Evolutionary conservation across 148 eudicot species (phyloP), one percentile per base, ranked within the genome.

Genomic region (Nepenthes gracilis): DNA sequence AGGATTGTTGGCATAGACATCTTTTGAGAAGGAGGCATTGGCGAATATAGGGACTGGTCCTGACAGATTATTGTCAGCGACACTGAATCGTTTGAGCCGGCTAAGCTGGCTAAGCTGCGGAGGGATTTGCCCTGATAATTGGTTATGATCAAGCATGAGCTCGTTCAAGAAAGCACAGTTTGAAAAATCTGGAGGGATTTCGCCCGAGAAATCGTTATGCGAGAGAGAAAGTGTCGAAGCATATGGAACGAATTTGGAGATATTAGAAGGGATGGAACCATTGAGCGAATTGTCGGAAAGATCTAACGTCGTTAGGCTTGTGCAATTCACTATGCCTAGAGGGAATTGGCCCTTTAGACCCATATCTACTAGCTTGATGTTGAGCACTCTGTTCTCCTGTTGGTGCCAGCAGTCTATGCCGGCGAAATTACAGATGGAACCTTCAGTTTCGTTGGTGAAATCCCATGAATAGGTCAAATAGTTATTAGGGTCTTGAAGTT

Each of bases 331-430:
- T 11, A 79, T 33, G 36, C 79, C 83, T 9, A 9, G 43, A 59
- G 83, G 83, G 54, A 79, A 79, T 1, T 35, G 57, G 12, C 83
- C 83, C 56, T 69, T 36, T 37, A 79, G 67, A 58, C 80, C 75
- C 80, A 79, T 69, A 49, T 64, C 72, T 12, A 55, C 14, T 12
- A 79, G 61, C 69, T 64, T 76, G 57, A 79, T 66, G 37, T 69
- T 79, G 15, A 79, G 47, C 33, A 79, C 80, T 48, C 63, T 70
- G 35, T 67, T 79, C 63, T 79, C 80, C 2, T 70, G 77, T 5
- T 64, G 70, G 75, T 75, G 80, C 83, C 80, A 79, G 35, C 83
- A 79, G 1, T 72, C 77, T 14, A 79, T 65, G 3, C 83, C 83
- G 57, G 0, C 23, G 51, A 75, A 79, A 45, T 33, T 63, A 73